Evolutionary conservation across 495 filamentous ascomycete species (phyloP), one percentile per base, ranked within the genome.

Genomic region (Talaromyces proteolyticus): DNA sequence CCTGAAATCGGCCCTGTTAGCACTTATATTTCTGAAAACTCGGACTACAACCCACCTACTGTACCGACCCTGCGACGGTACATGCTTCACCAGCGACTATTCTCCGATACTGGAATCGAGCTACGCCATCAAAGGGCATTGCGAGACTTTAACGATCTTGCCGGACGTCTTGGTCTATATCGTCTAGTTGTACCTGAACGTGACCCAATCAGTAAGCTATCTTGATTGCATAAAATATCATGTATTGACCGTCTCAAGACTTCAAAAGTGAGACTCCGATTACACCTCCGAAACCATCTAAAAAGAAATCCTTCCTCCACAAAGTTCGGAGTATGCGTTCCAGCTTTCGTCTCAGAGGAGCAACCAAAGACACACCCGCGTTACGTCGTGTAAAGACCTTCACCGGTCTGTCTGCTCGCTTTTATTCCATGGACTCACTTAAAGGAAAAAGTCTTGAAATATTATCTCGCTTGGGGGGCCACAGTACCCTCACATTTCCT

Each of bases 391-490:
- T 59, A 16, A 72, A 64, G 48, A 73, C 69, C 7, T 65, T 73
- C 50, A 61, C 60, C 1, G 55, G 47, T 24, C 42, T 73, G 3
- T 42, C 55, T n/a, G 55, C 26, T 46, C 66, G 55, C 26, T 47
- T 54, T 42, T 62, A 70, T 52, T 72, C 70, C 48, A 78, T 73
- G 58, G 79, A 81, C 50, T 76, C 67, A 12, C 59, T 89, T 46
- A 81, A 78, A 57, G 80, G 79, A 41, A 79, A 78, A 56, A 73
- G 78, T 34, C 53, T 92, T 22, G 77, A 84, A 53, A 77, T 72
- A 47, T 66, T 91, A 21, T 77, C 87, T 47, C 78, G 84, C n/a
- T 66, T 93, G 37, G 87, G 87, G 42, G 88, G 88, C 17, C 79
- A 83, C 60, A 84, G 82, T 58, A 68, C 79, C 36, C 65, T 93